Evolutionary conservation across 2,329 filamentous ascomycete genomes (phyloP), one percentile per base, ranked within the genome.

Genomic region (Colletotrichum eremochloae): DNA sequence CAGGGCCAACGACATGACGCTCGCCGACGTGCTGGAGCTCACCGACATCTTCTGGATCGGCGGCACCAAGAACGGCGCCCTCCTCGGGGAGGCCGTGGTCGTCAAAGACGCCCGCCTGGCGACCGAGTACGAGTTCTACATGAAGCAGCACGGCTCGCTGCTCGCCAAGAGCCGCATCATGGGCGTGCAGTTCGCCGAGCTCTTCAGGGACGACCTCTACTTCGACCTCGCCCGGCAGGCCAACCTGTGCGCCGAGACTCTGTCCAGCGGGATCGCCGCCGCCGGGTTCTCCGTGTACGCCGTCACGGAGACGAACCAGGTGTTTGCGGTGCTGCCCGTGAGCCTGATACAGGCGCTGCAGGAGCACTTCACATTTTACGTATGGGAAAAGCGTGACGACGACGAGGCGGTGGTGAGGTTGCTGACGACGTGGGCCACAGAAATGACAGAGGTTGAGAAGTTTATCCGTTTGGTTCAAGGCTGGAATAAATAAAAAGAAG

Each of bases 41-140:
- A 86, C 84, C 0, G 86, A 88, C 67, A 85, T 88, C 29, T 88
- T 88, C 78, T 88, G 86, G 86, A 87, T 88, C 48, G 86, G 86
- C 3, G 86, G 86, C 0, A 88, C 86, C 5, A 88, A 88, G 74
- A 85, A 85, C 73, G 86, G 86, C 1, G 85, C 85, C 0, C 75
- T 88, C 4, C 79, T 88, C 4, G 86, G 86, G 1, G 86, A 88
- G 71, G 86, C 86, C 1, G 83, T 88, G 8, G 81, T 88, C 0
- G 83, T 87, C 36, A 86, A 86, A 62, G 79, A 84, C 38, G 55
- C 76, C 0, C 61, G 66, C 1, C 76, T 87, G 0, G 83, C 85
- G 0, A 78, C 82, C 6, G 86, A 86, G 44, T 88, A 86, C 70
- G 83, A 83, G 60, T 87, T 87, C 72, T 85, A 86, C 71, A 79